phyloP scores from a whole-genome alignment of 2,329 filamentous ascomycete species.

The Aotearoamyces nothofagi region DNA sequence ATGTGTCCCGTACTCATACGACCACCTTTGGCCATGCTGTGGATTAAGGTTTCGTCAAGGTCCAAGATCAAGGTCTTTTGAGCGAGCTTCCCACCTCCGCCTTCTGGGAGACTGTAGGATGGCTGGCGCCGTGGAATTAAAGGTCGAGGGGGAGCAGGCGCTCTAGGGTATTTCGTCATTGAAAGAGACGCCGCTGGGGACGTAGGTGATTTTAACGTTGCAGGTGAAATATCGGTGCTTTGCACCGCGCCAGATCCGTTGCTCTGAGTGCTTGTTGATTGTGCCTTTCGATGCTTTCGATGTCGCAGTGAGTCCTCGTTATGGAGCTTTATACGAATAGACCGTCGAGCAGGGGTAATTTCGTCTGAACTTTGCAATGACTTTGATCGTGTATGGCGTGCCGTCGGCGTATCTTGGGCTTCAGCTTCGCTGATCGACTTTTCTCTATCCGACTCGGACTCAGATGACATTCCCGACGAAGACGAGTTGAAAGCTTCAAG shows the following conservation, averaged over 20 bases:
- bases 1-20: slow-evolving; percentile 95
- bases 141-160: slow-evolving; percentile 76
- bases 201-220: slow-evolving; percentile 85
- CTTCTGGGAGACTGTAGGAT: slow-evolving; percentile 53
- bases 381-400: slow-evolving; percentile 46
- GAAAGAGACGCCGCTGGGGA: slow-evolving; percentile 54
- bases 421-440: slow-evolving; percentile 11
- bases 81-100: slow-evolving; percentile 35
- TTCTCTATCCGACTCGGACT: slow-evolving; percentile 44
- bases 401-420: slow-evolving; percentile 6
- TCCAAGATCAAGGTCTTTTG: slow-evolving; percentile 94
- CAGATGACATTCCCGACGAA: slow-evolving; percentile 49
- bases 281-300: slow-evolving; percentile 52
- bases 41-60: slow-evolving; percentile 92
- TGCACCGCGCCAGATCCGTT: slow-evolving; percentile 21
- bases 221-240: slow-evolving; percentile 38
- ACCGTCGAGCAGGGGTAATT: slow-evolving; percentile 52
- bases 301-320: slow-evolving; percentile 63
- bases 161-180: slow-evolving; percentile 80
- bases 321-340: slow-evolving; percentile 81
- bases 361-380: slow-evolving; percentile 46
- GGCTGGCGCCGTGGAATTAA: slow-evolving; percentile 80
- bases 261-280: slow-evolving; percentile 28
- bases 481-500: slow-evolving; percentile 21
- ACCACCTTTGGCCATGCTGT: slow-evolving; percentile 93